These are phyloP conservation scores for Solanum pimpinellifolium DNA, from an alignment of 257 asterid genomes.

Conservation along the genomic window DNA sequence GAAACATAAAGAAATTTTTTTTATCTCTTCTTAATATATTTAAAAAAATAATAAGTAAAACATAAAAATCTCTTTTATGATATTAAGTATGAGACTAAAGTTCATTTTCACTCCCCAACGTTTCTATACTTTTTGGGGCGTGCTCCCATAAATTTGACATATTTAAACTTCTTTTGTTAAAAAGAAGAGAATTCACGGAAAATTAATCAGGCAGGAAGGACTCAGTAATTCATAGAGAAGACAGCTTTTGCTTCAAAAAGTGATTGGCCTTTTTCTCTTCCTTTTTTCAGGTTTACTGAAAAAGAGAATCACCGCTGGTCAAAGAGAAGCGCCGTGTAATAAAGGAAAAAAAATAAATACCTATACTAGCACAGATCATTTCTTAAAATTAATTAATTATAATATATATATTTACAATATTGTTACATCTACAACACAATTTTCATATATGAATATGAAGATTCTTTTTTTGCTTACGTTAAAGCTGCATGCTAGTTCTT, in stretches of 20 bases:
- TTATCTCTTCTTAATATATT: no score
- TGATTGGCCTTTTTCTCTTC: neutral
- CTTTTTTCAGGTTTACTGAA: neutral
- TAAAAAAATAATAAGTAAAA: no score
- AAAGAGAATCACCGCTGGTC: neutral
- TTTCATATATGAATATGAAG: neutral
- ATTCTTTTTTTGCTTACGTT: neutral
- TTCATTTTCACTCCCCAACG: neutral
- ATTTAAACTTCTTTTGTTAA: neutral
- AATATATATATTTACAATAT: neutral
- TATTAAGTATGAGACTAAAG: no score
- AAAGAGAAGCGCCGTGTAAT: neutral
- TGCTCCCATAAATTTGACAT: neutral
- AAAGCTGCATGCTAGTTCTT: neutral
- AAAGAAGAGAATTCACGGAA: neutral
- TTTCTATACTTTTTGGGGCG: neutral
- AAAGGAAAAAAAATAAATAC: neutral
- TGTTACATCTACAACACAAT: neutral
- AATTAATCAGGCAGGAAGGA: neutral
- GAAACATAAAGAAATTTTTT: neutral
- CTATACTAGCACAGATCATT: neutral
- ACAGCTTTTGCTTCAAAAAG: neutral
- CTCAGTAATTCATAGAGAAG: neutral
- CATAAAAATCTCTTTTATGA: no score
- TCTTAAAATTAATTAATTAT: neutral